A percentile compares a stretch with the other conserved stretches of the same genome.
phyloP scores from a whole-genome alignment of 2,329 filamentous ascomycete species.

The Leptographium flavum region DNA sequence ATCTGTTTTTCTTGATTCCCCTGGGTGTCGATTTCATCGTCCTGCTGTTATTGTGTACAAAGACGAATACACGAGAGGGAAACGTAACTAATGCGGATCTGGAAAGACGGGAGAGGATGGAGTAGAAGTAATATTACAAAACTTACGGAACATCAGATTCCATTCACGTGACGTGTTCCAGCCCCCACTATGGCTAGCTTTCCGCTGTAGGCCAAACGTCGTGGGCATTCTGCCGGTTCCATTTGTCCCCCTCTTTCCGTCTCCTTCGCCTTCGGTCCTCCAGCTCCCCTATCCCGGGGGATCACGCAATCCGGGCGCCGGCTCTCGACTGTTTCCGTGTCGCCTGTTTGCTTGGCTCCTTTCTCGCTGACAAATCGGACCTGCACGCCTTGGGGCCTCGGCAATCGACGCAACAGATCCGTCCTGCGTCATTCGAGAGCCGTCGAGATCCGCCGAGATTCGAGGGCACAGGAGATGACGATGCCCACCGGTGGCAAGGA shows the following conservation, averaged over 20 bases:
- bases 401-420: too few relatives aligned
- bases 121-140: not conserved
- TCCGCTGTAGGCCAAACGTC: too few relatives aligned
- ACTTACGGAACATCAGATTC: not conserved
- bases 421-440: not conserved
- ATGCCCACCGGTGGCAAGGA: not conserved
- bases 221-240: not conserved
- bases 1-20: constrained; percentile 8
- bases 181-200: not conserved
- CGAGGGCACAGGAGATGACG: not conserved
- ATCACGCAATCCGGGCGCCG: not conserved
- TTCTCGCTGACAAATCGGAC: too few relatives aligned
- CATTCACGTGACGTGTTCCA: not conserved
- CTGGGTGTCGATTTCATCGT: not conserved
- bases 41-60: not conserved
- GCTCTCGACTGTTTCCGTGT: not conserved
- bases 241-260: not conserved
- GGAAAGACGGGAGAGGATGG: not conserved
- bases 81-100: not conserved
- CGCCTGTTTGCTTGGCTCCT: not conserved
- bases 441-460: not conserved
- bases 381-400: too few relatives aligned
- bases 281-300: not conserved
- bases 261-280: not conserved
- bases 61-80: not conserved